Evolutionary conservation across 306 rosid species (phyloP).

Genomic region (Gastrolobium bilobum): DNA sequence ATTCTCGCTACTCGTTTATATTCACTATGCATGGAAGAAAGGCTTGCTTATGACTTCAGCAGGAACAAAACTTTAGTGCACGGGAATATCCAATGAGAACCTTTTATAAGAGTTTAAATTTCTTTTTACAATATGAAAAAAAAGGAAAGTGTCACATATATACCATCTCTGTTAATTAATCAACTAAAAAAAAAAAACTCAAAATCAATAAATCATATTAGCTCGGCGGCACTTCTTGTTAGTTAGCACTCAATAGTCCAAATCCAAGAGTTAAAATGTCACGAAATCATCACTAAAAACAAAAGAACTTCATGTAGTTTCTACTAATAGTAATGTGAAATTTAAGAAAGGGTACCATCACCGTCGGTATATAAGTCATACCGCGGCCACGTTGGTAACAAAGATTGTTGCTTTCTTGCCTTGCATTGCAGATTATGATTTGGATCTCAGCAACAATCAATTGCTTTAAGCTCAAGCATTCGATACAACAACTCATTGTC

Average conservation of each 20-base stretch:
- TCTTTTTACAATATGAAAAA: too few species aligned
- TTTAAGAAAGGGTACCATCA: constrained; percentile 41
- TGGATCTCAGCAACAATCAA: constrained; percentile 12
- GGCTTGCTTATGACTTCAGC: too few species aligned
- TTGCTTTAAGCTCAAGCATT: constrained; percentile 53
- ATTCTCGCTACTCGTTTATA: too few species aligned
- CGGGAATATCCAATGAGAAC: too few species aligned
- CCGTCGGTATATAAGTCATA: neutral
- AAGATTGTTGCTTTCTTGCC: constrained; percentile 40
- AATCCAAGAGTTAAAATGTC: constrained; percentile 45
- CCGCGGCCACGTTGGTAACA: constrained; percentile 32
- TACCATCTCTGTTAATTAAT: too few species aligned
- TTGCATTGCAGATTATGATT: constrained; percentile 38
- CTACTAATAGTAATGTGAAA: constrained; percentile 12
- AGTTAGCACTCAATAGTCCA: constrained; percentile 2
- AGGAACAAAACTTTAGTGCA: too few species aligned
- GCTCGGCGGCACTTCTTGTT: neutral
- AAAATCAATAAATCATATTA: neutral
- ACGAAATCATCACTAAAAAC: constrained; percentile 11
- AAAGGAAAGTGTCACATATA: neutral
- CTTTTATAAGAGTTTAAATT: too few species aligned
- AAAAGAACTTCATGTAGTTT: constrained; percentile 12
- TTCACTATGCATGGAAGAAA: too few species aligned
- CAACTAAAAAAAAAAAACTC: too few species aligned
- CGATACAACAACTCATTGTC: constrained; percentile 9